Evolutionary conservation across 495 filamentous ascomycete species (phyloP), one percentile per base, ranked within the genome.

Genomic region (Peziza echinospora): DNA sequence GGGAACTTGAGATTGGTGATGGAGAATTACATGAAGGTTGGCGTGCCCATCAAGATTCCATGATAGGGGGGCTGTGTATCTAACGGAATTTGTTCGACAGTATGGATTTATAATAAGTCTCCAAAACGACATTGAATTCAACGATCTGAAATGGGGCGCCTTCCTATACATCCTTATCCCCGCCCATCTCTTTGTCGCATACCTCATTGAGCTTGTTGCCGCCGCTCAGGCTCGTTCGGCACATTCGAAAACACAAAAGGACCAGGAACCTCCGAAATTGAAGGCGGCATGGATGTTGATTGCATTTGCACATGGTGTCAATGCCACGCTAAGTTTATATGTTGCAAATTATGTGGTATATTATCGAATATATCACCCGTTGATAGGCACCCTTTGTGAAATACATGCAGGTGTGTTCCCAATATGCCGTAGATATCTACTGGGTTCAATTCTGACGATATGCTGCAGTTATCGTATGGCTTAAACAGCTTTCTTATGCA

Each of bases 41-140:
- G 64, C 40, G 8, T 43, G n/a, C 11, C 10, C 21, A 2, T 22
- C 40, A 13, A 43, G 4, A 13, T 21, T 23, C n/a, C 10, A 22
- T 9, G 5, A 5, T 10, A 37, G 30, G 13, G 30, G 1, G 13
- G 13, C 13, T 37, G 13, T 17, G 13, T 48, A 47, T 48, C 47
- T 40, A 17, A 21, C 45, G 55, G 61, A 48, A 58, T 57, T 39
- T 34, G 44, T 28, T 43, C 21, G n/a, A 25, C 55, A 89, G 80
- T 94, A 94, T 59, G 86, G 86, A 21, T 83, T 96, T 37, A 66
- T 97, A 10, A 91, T 97, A 48, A 92, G 87, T 58, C 69, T 97
- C 44, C 73, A 75, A 52, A 92, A 87, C 59, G 82, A 93, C 60
- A 89, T 92, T 53, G 73, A 79, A 19, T 72, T 68, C 41, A 72